Evolutionary conservation across 2,329 filamentous ascomycete species (phyloP), one percentile per base, ranked within the genome.

Genomic region (Penicillium paneum): DNA sequence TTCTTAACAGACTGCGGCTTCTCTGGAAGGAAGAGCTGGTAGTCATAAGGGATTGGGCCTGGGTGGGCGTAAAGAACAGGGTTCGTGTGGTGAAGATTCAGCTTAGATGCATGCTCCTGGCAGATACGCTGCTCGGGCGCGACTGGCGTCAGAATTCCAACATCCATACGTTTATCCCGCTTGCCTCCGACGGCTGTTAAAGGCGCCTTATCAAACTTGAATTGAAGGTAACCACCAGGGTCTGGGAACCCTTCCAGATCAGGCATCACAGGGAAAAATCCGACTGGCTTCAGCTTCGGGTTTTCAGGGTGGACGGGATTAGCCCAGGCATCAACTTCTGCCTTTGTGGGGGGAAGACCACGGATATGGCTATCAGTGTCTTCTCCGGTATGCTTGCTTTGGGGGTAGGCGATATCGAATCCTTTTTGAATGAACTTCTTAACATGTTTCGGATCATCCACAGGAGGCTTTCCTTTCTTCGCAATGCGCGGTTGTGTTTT

Each of bases 381-480:
- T 36, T 80, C 78, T n/a, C 81, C 82, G 35, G 69, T 78, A 70
- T 84, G 81, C 50, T 80, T 81, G 65, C 84, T 84, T 48, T 78
- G 69, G 1, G 84, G 84, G 64, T 87, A 84, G 12, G 84, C 84
- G 52, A 86, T 76, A 66, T 87, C 82, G 68, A 87, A 87, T 52
- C 83, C 83, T 65, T 86, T 87, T 55, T 81, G 71, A 46, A 86
- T 80, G 58, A 82, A 79, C 58, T 83, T 79, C 61, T 84, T 78
- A 64, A 87, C 81, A 63, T 85, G 81, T 53, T 79, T 75, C 0
- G 83, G 83, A 62, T 86, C 82, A 57, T 87, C 83, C 58, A 73
- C 74, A 8, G 66, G 74, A 35, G 63, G 61, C 57, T 74, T 76
- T 12, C 59, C 58, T 55, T 69, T 75, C 42, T 70, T 67, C 34